Conservation (phyloP, 192 early-diverging fungal genomes). For the Oehlia diaphana region DNA sequence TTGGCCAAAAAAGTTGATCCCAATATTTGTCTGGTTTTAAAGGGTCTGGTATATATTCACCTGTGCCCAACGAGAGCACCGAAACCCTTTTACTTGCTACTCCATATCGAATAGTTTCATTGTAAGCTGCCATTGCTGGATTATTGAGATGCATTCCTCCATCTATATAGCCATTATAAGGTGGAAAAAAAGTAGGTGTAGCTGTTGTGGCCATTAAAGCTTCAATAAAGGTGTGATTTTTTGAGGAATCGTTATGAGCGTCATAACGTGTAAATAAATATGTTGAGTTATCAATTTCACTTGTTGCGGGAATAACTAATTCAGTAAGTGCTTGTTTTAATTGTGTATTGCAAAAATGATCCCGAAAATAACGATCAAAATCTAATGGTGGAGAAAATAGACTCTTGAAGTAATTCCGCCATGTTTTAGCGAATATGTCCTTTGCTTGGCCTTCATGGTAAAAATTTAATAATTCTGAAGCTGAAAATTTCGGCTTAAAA, state of each 20-base stretch:
- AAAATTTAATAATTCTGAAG: not conserved
- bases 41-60: not conserved
- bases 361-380: no score
- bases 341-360: not conserved
- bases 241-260: not conserved
- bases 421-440: not conserved
- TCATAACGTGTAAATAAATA: slow-evolving; percentile 1
- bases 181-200: not conserved
- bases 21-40: not conserved
- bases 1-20: not conserved
- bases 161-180: not conserved
- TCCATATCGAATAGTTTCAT: not conserved
- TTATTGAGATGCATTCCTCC: slow-evolving; percentile 11
- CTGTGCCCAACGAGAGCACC: not conserved
- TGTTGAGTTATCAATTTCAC: not conserved
- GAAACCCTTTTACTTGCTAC: not conserved
- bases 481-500: not conserved
- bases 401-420: no score
- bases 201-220: slow-evolving; percentile 2
- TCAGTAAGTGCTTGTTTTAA: not conserved
- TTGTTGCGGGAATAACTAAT: not conserved
- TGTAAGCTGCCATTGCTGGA: not conserved
- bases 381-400: not conserved
- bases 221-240: not conserved
- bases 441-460: not conserved